Percentiles rank a stretch among this genome's conserved stretches.
phyloP scores from a whole-genome alignment of 768 basidiomycete species.

The Mycena floridula region DNA sequence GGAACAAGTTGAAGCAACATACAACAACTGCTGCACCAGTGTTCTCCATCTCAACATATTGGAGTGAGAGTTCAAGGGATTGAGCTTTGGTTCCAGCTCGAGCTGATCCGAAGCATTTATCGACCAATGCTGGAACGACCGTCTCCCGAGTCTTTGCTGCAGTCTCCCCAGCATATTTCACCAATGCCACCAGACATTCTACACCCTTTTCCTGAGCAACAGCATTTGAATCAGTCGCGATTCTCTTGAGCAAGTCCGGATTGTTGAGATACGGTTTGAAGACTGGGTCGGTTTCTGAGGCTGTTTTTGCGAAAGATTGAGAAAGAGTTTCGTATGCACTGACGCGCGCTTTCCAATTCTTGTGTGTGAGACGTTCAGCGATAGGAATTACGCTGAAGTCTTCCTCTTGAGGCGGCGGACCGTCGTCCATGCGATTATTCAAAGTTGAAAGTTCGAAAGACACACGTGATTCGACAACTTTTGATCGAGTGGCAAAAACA shows the following conservation, averaged over 20 bases:
- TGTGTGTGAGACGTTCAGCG: constrained; percentile 79
- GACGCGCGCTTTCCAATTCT: constrained; percentile 98
- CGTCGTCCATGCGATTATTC: constrained; percentile 63
- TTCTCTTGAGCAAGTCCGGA: constrained; percentile 75
- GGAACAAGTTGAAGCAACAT: constrained; percentile 33
- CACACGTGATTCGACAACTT: neutral
- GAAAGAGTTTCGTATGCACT: constrained; percentile 86
- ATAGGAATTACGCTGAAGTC: constrained; percentile 82
- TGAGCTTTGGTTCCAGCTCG: constrained; percentile 87
- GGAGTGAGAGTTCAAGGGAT: constrained; percentile 76
- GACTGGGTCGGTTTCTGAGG: constrained; percentile 89
- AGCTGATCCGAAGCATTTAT: constrained; percentile 91
- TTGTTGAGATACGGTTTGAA: constrained; percentile 86
- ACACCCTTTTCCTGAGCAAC: constrained; percentile 98
- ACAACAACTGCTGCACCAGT: constrained; percentile 83
- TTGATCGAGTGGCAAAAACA: neutral
- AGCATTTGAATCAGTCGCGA: constrained; percentile 86
- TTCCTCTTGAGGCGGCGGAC: constrained; percentile 87
- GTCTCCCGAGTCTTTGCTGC: constrained; percentile 74
- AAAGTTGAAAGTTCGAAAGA: neutral
- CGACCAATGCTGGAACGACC: constrained; percentile 88
- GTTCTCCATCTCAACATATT: constrained; percentile 94
- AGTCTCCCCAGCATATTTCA: constrained; percentile 89
- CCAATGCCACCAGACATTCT: constrained; percentile 78
- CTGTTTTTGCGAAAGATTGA: constrained; percentile 82